Percentiles rank a stretch among this genome's conserved stretches.
Conservation (phyloP, 164 flowering plant species). For the Amborella trichopoda region DNA sequence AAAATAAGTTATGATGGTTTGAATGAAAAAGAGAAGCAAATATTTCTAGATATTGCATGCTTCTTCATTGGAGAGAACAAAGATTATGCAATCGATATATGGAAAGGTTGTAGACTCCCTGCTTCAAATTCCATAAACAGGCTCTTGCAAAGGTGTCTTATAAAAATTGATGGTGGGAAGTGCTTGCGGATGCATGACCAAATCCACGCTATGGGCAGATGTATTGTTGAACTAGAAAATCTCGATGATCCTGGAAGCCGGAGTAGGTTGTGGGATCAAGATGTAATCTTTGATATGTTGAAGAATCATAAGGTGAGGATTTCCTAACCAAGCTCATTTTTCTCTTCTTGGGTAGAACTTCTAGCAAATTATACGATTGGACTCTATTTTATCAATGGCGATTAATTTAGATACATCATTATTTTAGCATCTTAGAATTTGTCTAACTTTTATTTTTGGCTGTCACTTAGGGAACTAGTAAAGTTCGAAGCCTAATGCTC, state of each 20-base stretch:
- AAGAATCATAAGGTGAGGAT: slow-evolving; percentile 2
- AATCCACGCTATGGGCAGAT: slow-evolving; percentile 2
- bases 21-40: not conserved
- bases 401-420: not conserved
- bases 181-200: not conserved
- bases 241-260: slow-evolving; percentile 4
- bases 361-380: too few relatives aligned
- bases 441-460: too few relatives aligned
- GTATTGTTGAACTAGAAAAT: not conserved
- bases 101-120: not conserved
- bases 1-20: not conserved
- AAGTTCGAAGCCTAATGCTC: not conserved
- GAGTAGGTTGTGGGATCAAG: slow-evolving; percentile 6
- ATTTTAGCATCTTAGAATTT: not conserved
- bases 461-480: slow-evolving; percentile 10
- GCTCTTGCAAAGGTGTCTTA: not conserved
- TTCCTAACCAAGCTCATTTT: not conserved
- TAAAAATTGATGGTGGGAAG: not conserved
- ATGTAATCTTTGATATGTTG: slow-evolving; percentile 1
- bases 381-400: not conserved
- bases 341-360: not conserved
- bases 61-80: not conserved
- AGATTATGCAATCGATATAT: not conserved
- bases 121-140: not conserved
- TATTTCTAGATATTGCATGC: not conserved